Conservation (phyloP, 768 basidiomycete genomes). For the Nidula microcarpa region DNA sequence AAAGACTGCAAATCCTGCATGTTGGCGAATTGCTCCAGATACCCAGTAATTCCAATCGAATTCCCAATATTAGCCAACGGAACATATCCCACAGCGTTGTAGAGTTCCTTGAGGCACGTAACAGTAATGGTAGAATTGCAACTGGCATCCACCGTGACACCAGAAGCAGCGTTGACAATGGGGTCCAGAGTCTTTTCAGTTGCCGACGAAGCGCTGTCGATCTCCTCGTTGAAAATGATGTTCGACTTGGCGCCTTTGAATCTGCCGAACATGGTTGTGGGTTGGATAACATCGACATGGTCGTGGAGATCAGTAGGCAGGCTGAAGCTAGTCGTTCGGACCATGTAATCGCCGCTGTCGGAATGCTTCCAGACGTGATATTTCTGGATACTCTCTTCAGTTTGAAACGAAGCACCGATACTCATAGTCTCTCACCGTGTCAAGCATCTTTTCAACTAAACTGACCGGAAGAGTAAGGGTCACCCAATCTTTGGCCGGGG, state of each 20-base stretch:
- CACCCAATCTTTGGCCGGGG: slow-evolving; percentile 71
- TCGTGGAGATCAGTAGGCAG: slow-evolving; percentile 55
- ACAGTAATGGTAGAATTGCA: slow-evolving; percentile 52
- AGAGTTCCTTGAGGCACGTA: slow-evolving; percentile 50
- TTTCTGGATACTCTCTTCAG: slow-evolving; percentile 32
- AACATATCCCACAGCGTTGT: slow-evolving; percentile 45
- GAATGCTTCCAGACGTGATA: slow-evolving; percentile 62
- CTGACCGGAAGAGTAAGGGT: slow-evolving; percentile 53
- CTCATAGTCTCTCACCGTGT: slow-evolving; percentile 43
- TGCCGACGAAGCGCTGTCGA: background rate
- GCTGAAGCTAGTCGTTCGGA: slow-evolving; percentile 69
- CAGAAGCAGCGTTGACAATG: slow-evolving; percentile 14
- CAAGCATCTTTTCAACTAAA: slow-evolving; percentile 65
- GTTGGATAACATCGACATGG: slow-evolving; percentile 68
- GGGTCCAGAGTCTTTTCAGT: background rate
- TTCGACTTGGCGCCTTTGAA: slow-evolving; percentile 37
- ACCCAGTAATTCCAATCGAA: slow-evolving; percentile 51
- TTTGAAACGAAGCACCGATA: background rate
- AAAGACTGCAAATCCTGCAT: slow-evolving; percentile 47
- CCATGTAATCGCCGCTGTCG: slow-evolving; percentile 45
- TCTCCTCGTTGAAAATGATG: slow-evolving; percentile 15
- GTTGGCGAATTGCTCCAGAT: slow-evolving; percentile 52
- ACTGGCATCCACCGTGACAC: slow-evolving; percentile 38
- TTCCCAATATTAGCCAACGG: slow-evolving; percentile 36
- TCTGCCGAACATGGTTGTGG: slow-evolving; percentile 65